Evolutionary conservation across 768 basidiomycete genomes (phyloP), one percentile per base, ranked within the genome.

Genomic region (Suillus bovinus): DNA sequence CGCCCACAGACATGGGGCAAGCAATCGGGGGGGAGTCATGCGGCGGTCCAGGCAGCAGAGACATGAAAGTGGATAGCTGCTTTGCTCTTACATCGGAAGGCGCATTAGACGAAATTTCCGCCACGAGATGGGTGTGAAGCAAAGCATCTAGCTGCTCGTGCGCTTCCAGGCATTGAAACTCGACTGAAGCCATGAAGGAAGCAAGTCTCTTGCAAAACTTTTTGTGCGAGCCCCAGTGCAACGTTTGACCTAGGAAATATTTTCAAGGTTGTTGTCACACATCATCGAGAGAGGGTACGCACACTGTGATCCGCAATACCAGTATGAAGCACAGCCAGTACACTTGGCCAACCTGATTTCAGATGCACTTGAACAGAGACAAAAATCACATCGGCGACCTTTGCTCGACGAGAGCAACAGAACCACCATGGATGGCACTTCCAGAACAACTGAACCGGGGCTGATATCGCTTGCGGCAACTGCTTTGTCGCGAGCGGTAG

Each of bases 291-390:
- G 52, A 63, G 55, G 58, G 57, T 58, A 68, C 84, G 72, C 71
- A 92, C 91, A 94, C 72, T 77, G 67, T 27, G 77, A 64, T 64
- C 82, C 80, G 67, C 91, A 94, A 69, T 94, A 94, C 83, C 85
- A 91, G 69, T 88, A 90, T 0, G 82, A 80, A 17, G 80, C 82
- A 66, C 91, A 93, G 14, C 86, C 85, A 5, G 84, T 80, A 65
- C 91, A 93, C 70, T 78, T 80, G 64, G 76, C 82, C 49, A 91
- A 78, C 38, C 63, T 69, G 14, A 66, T 64, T 20, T 58, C 74
- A 70, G 22, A 63, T 27, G 71, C 64, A 4, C 76, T 67, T 5
- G 72, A 58, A 4, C 75, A 74, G 65, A 86, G 82, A 68, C 90
- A 93, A 31, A 74, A 70, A 69, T 93, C 90, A 66, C 91, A 93